phyloP scores from a whole-genome alignment of 2,329 filamentous ascomycete species.

The Parafenestella ontariensis region DNA sequence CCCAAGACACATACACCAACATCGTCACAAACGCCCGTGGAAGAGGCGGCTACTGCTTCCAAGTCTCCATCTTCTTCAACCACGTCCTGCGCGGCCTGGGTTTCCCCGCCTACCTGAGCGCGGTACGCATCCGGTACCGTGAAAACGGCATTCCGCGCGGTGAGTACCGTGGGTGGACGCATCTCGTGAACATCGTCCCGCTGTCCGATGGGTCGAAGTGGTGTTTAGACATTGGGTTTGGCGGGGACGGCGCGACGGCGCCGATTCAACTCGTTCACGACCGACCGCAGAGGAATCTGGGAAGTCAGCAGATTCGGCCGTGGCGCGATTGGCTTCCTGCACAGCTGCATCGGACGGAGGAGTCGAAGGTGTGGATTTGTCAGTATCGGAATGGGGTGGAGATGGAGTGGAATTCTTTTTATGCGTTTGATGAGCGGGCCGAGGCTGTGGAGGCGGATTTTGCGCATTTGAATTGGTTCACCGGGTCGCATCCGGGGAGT shows the following conservation, averaged over 20 bases:
- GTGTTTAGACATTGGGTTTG: slow-evolving; percentile 69
- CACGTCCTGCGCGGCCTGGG: slow-evolving; percentile 61
- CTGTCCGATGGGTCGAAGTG: slow-evolving; percentile 59
- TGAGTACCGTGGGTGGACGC: slow-evolving; percentile 61
- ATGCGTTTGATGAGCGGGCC: slow-evolving; percentile 48
- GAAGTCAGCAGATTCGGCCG: slow-evolving; percentile 64
- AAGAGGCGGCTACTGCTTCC: slow-evolving; percentile 68
- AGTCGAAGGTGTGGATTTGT: slow-evolving; percentile 67
- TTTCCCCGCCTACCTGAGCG: slow-evolving; percentile 62
- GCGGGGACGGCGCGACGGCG: slow-evolving; percentile 65
- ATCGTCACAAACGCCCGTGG: slow-evolving; percentile 53
- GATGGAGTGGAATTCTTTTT: slow-evolving; percentile 52
- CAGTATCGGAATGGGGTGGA: slow-evolving; percentile 57
- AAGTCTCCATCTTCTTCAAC: slow-evolving; percentile 63
- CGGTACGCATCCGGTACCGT: slow-evolving; percentile 54
- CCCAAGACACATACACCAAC: slow-evolving; percentile 59
- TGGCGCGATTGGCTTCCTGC: slow-evolving; percentile 58
- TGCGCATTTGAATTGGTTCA: slow-evolving; percentile 50
- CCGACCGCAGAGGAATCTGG: slow-evolving; percentile 57
- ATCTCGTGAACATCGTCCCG: slow-evolving; percentile 68
- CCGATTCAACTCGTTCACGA: slow-evolving; percentile 61
- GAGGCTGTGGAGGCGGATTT: slow-evolving; percentile 52
- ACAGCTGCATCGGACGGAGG: slow-evolving; percentile 45
- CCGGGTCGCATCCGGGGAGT: slow-evolving; percentile 37
- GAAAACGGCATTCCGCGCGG: slow-evolving; percentile 43